Percentiles rank a stretch among this genome's conserved stretches.
Conservation (phyloP, 2,329 filamentous ascomycete genomes). For the Aspergillus melleus region DNA sequence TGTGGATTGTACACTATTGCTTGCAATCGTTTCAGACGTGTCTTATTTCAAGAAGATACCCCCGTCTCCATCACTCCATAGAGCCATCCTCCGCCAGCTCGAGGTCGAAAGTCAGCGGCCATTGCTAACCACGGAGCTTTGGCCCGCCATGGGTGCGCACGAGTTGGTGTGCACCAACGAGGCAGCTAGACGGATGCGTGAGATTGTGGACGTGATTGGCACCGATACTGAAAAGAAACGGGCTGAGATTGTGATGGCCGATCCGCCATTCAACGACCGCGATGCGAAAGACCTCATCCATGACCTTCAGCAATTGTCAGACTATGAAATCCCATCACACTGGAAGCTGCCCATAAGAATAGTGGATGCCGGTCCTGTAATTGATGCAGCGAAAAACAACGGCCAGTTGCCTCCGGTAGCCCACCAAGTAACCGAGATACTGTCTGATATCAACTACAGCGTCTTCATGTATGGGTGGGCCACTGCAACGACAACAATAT, state of each 20-base stretch:
- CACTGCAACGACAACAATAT: constrained; percentile 63
- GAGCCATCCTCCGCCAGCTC: constrained; percentile 64
- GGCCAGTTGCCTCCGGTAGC: constrained; percentile 49
- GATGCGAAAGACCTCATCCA: constrained; percentile 34
- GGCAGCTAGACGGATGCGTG: constrained; percentile 65
- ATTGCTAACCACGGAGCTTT: constrained; percentile 61
- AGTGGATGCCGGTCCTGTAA: constrained; percentile 50
- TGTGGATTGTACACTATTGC: constrained; percentile 62
- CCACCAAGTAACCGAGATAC: constrained; percentile 44
- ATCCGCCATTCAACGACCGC: constrained; percentile 38
- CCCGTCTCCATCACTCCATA: constrained; percentile 56
- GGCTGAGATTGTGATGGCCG: constrained; percentile 59
- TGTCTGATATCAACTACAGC: constrained; percentile 64
- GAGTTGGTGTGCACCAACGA: constrained; percentile 66
- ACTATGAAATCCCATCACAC: constrained; percentile 53
- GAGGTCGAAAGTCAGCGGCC: constrained; percentile 63
- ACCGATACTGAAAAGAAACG: constrained; percentile 61
- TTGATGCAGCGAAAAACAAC: constrained; percentile 30
- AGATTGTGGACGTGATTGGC: constrained; percentile 65
- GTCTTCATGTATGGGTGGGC: constrained; percentile 75
- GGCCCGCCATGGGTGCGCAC: constrained; percentile 59
- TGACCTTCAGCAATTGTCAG: constrained; percentile 49
- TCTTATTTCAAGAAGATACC: constrained; percentile 55
- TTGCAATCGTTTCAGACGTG: constrained; percentile 73
- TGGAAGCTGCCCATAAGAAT: constrained; percentile 63